Conservation (phyloP, 768 basidiomycete genomes). For the Gautieria morchelliformis region DNA sequence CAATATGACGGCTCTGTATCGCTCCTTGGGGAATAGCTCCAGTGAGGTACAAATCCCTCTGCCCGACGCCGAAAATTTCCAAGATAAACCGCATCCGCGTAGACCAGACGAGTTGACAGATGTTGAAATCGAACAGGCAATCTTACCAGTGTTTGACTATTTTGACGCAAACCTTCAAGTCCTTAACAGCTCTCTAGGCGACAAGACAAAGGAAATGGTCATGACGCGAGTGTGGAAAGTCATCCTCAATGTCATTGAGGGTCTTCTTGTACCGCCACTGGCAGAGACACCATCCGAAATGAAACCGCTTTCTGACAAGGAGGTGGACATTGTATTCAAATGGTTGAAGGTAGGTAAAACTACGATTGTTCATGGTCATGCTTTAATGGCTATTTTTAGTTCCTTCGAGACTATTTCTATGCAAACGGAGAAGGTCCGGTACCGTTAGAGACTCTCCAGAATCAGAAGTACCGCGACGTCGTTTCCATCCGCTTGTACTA, state of each 20-base stretch:
- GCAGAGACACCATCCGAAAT: slow-evolving; percentile 80
- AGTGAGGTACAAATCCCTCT: slow-evolving; percentile 73
- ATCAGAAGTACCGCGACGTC: slow-evolving; percentile 89
- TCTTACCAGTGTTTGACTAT: slow-evolving; percentile 88
- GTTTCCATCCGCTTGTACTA: slow-evolving; percentile 89
- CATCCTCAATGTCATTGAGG: slow-evolving; percentile 76
- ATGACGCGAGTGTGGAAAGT: slow-evolving; percentile 97
- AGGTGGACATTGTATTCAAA: slow-evolving; percentile 97
- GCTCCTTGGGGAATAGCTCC: slow-evolving; percentile 55
- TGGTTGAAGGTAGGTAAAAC: slow-evolving; percentile 70
- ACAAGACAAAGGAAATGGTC: slow-evolving; percentile 81
- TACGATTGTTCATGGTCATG: neutral
- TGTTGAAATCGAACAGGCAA: slow-evolving; percentile 89
- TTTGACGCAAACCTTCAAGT: slow-evolving; percentile 90
- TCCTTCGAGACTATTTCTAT: slow-evolving; percentile 91
- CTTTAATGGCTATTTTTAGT: slow-evolving; percentile 35
- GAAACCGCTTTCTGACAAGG: slow-evolving; percentile 89
- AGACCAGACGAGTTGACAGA: slow-evolving; percentile 80
- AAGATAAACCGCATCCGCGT: slow-evolving; percentile 32
- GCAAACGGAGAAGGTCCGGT: slow-evolving; percentile 89
- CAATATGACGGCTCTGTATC: slow-evolving; percentile 71
- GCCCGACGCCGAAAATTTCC: slow-evolving; percentile 52
- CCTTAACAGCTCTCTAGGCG: slow-evolving; percentile 79
- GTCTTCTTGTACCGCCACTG: slow-evolving; percentile 81
- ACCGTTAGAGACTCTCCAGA: slow-evolving; percentile 77